A percentile compares a stretch with the other conserved stretches of the same genome.
These are phyloP conservation scores for Leccinum sublutescens DNA, from an alignment of 768 basidiomycete genomes.

Conservation along the genomic window DNA sequence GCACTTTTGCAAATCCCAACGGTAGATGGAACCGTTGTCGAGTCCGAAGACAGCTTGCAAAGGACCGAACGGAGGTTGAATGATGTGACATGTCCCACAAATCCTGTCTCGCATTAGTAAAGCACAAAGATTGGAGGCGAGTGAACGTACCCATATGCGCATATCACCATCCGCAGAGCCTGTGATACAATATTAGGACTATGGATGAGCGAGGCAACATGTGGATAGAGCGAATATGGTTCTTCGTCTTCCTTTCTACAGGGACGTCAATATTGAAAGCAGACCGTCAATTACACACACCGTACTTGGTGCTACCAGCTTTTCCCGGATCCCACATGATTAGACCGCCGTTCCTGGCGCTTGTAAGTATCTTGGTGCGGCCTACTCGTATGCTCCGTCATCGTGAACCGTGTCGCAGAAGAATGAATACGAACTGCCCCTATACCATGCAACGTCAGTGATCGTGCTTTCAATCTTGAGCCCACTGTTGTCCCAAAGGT, in stretches of 20 bases:
- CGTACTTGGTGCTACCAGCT: slow-evolving; percentile 63
- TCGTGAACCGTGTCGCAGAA: neutral
- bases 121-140: neutral
- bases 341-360: slow-evolving; percentile 77
- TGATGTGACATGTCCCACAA: slow-evolving; percentile 70
- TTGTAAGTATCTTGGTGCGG: slow-evolving; percentile 71
- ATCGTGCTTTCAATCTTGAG: slow-evolving; percentile 76
- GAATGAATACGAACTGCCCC: slow-evolving; percentile 47
- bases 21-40: too few relatives aligned
- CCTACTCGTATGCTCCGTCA: slow-evolving; percentile 37
- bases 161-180: slow-evolving; percentile 80
- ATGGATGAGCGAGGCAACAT: slow-evolving; percentile 65
- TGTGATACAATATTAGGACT: slow-evolving; percentile 72
- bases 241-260: slow-evolving; percentile 64
- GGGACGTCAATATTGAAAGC: slow-evolving; percentile 11
- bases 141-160: slow-evolving; percentile 69
- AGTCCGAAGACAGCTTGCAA: too few relatives aligned
- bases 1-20: too few relatives aligned
- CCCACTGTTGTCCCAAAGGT: slow-evolving; percentile 75
- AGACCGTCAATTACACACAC: slow-evolving; percentile 39
- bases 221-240: slow-evolving; percentile 73
- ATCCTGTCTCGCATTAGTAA: slow-evolving; percentile 45
- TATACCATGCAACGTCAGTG: slow-evolving; percentile 81
- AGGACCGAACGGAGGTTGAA: slow-evolving; percentile 42
- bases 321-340: slow-evolving; percentile 82